Base-by-base conservation (phyloP, 257 asterid genomes). In the Capsicum baccatum region DNA sequence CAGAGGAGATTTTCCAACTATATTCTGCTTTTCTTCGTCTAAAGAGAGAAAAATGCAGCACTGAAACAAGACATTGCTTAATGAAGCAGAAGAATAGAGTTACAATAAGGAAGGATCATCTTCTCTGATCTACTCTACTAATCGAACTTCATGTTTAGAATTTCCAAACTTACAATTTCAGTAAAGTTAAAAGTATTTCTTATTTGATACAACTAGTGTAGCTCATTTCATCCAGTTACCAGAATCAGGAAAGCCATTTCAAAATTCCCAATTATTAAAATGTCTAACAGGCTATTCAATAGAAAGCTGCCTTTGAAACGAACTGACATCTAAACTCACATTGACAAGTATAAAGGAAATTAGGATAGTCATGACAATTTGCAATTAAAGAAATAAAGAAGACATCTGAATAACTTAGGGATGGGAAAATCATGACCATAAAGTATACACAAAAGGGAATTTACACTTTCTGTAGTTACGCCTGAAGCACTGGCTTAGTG, bases 161-260 rank as follows among this genome's bases (percentile, higher is more conserved):
- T 19, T 62, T 62, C 68, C 68, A 62, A 16, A 62, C 19, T 10
- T 8, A 60, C 5, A n/a, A 9, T 4, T 60, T 14, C 68, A n/a
- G 37, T 62, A 10, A 62, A n/a, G 68, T 62, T 62, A 19, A n/a
- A 2, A 19, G 68, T 19, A n/a, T n/a, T 19, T 60, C 33, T 8
- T 62, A 60, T 66, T 44, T 39, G 78, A 70, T 70, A 19, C 68
- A 19, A 19, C 14, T 62, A 0, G 39, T 62, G 3, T 9, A 62
- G 37, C 68, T n/a, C 68, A 35, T 66, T 64, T 66, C 73, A 66
- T 66, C 73, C 73, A 66, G 73, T 66, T 37, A 67, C 6, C 21
- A 67, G 52, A 66, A 67, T 67, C 50, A 6, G 21, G 76, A 67
- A 67, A 37, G n/a, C 21, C 50, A 15, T 67, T 13, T 67, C 17